Evolutionary conservation across 1,284 basidiomycete genomes (phyloP), one percentile per base, ranked within the genome.

Genomic region (Hemileia vastatrix): DNA sequence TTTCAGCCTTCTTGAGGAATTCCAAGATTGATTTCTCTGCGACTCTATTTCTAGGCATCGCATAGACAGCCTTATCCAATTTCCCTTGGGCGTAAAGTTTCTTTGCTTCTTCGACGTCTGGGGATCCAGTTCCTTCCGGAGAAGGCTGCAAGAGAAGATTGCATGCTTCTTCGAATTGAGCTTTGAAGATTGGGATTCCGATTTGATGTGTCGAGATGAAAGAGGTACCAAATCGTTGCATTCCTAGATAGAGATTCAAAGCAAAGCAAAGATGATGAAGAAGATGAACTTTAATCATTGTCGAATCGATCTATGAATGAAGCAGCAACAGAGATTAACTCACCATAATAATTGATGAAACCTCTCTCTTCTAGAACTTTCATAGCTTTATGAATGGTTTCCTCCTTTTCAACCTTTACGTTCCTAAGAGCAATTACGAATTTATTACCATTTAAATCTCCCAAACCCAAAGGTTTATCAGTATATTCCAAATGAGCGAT

Each of bases 201-300:
- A 97, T 92, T 2, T 86, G 81, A 72, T 99, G 94, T 0, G 95
- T 97, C 1, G 94, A 91, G 27, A 98, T 86, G 11, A 90, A 85
- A 5, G 94, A 91, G 0, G 94, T 98, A 32, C 95, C 95, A 77
- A 99, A 99, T 15, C 95, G 86, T 75, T 99, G 95, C 94, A 98
- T 96, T 45, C 92, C 60, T 74, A 95, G 98, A 74, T 96, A 99
- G 55, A n/a, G 23, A 24, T 9, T 40, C 36, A 15, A 40, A 40
- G 36, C 11, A 27, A 27, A 15, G 11, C 23, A 50, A 15, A 24
- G 23, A 50, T 13, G n/a, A 18, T 13, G 23, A 50, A 50, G 31
- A 50, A 32, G n/a, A n/a, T 24, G 31, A 50, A n/a, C 18, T 19
- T 47, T 19, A 23, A 47, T 19, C 18, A 47, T 19, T 47, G 45